Evolutionary conservation across 306 rosid genomes (phyloP).

Genomic region (Boehmeria nivea): DNA sequence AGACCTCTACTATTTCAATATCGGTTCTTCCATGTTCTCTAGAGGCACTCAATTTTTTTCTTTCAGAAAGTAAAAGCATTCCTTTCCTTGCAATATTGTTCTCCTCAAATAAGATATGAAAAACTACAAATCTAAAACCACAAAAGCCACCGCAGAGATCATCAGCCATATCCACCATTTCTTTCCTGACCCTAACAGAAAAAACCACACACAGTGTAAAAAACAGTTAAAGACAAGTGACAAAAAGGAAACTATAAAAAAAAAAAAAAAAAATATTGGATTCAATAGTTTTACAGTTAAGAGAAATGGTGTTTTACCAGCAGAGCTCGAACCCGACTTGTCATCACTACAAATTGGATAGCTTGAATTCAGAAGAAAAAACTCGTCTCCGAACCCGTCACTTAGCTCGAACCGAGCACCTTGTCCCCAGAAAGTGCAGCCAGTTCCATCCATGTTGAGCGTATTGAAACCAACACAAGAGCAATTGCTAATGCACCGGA

Average conservation of each 20-base stretch:
- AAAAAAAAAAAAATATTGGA: not conserved
- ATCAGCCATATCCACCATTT: constrained; percentile 13
- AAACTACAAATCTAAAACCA: not conserved
- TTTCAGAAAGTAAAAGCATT: not conserved
- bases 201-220: not conserved
- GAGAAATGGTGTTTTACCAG: not conserved
- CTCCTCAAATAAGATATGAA: constrained; percentile 1
- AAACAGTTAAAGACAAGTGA: too few species aligned
- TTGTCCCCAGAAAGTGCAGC: constrained; percentile 5
- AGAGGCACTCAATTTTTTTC: too few species aligned
- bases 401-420: constrained; percentile 2
- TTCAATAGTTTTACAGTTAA: not conserved
- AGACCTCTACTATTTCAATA: not conserved
- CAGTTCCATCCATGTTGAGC: not conserved
- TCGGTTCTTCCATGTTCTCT: not conserved
- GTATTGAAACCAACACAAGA: constrained; percentile 12
- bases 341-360: not conserved
- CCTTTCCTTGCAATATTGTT: not conserved
- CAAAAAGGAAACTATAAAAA: too few species aligned
- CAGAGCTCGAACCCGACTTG: not conserved
- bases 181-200: not conserved
- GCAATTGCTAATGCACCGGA: constrained; percentile 9
- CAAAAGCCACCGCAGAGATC: not conserved
- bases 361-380: not conserved
- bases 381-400: not conserved